phyloP scores from a whole-genome alignment of 1,284 basidiomycete genomes.

The Melampsora americana region DNA sequence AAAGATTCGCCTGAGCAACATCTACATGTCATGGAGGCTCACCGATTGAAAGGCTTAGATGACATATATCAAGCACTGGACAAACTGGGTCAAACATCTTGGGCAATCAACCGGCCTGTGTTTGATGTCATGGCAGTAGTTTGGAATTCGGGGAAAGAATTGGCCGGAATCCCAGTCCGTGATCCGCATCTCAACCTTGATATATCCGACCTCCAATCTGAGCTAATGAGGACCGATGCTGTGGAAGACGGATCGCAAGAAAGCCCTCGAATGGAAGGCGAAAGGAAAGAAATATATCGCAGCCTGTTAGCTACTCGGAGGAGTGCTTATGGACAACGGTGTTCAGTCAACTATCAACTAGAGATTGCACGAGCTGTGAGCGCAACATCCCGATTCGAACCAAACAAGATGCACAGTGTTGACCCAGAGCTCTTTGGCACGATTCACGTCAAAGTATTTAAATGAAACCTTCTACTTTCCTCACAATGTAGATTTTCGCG shows the following conservation, averaged over 20 bases:
- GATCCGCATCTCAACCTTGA: constrained; percentile 44
- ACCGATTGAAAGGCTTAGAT: constrained; percentile 72
- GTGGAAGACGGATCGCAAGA: constrained; percentile 38
- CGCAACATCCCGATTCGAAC: constrained; percentile 45
- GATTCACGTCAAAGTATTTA: constrained; percentile 62
- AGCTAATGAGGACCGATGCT: constrained; percentile 55
- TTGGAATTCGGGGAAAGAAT: constrained; percentile 68
- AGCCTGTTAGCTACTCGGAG: constrained; percentile 61
- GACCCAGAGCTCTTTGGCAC: constrained; percentile 48
- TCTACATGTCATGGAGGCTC: constrained; percentile 73
- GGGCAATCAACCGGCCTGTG: constrained; percentile 77
- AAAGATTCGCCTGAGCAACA: constrained; percentile 86
- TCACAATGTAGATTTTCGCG: constrained; percentile 97
- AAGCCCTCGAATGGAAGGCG: constrained; percentile 38
- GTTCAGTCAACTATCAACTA: constrained; percentile 92
- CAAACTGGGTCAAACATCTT: constrained; percentile 83
- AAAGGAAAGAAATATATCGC: constrained; percentile 37
- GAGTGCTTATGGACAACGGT: constrained; percentile 83
- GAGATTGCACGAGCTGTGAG: constrained; percentile 88
- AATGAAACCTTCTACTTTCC: constrained; percentile 87
- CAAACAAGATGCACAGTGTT: too few relatives aligned
- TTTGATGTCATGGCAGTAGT: constrained; percentile 70
- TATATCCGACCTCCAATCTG: constrained; percentile 53
- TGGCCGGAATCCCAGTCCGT: constrained; percentile 53
- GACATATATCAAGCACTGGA: constrained; percentile 84